Evolutionary conservation across 176 grass and related monocot species (phyloP).

Genomic region (Juncus effusus): DNA sequence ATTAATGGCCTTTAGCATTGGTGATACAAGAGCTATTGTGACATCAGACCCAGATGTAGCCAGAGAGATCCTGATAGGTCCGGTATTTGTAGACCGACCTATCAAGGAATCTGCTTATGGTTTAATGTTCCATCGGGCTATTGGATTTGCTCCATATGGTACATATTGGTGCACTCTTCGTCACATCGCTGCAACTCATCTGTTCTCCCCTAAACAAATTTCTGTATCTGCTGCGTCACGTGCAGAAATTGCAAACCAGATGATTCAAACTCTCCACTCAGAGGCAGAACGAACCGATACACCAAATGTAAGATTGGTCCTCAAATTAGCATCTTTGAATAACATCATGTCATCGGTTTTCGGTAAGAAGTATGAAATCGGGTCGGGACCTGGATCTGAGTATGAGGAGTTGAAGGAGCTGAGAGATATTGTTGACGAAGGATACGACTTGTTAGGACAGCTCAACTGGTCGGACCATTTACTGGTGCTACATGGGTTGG

Average conservation of each 20-base stretch:
- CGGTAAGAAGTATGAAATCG: slow-evolving; percentile 39
- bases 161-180: slow-evolving; percentile 75
- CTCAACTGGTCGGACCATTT: slow-evolving; percentile 91
- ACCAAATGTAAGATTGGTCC: slow-evolving; percentile 30
- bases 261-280: slow-evolving; percentile 21
- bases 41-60: slow-evolving; percentile 67
- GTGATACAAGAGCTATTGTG: slow-evolving; percentile 52
- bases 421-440: slow-evolving; percentile 59
- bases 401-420: slow-evolving; percentile 50
- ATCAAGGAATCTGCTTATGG: slow-evolving; percentile 71
- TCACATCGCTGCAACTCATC: slow-evolving; percentile 50
- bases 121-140: slow-evolving; percentile 74
- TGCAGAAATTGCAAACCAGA: slow-evolving; percentile 48
- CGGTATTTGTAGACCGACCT: slow-evolving; percentile 64
- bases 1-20: slow-evolving; percentile 69
- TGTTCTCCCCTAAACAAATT: slow-evolving; percentile 70
- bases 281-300: background rate
- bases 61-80: slow-evolving; percentile 48
- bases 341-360: slow-evolving; percentile 80
- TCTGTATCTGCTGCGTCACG: slow-evolving; percentile 39
- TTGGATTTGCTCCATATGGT: slow-evolving; percentile 78
- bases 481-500: slow-evolving; percentile 37
- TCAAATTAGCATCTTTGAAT: slow-evolving; percentile 64
- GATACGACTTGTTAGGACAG: slow-evolving; percentile 56
- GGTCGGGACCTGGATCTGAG: background rate